Evolutionary conservation across 495 filamentous ascomycete genomes (phyloP).

Genomic region (Podospora fimiseda): DNA sequence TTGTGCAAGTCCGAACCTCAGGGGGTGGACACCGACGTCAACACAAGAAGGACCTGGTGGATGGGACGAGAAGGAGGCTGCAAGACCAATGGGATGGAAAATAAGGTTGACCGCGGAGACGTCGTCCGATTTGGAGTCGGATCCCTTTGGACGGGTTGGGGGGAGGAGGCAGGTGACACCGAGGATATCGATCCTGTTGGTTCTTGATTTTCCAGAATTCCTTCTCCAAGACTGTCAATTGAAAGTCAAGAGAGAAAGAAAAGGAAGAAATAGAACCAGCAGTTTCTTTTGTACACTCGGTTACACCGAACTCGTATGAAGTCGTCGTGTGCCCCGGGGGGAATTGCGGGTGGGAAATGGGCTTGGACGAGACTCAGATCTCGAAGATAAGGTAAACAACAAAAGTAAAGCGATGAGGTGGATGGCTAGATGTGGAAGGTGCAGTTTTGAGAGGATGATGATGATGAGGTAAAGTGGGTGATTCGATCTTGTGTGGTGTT

Average conservation of each 20-base stretch:
- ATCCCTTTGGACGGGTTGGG: background rate
- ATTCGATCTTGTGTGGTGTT: background rate
- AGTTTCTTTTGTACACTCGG: background rate
- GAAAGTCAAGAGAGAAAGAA: background rate
- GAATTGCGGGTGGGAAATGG: no score
- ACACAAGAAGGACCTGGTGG: background rate
- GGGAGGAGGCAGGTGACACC: slow-evolving; percentile 14
- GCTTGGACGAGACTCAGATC: background rate
- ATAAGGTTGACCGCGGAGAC: background rate
- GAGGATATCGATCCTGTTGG: background rate
- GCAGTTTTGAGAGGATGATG: background rate
- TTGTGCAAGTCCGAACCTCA: slow-evolving; percentile 6
- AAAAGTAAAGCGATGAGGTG: background rate
- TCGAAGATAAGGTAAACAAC: background rate
- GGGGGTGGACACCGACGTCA: slow-evolving; percentile 18
- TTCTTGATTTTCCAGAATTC: background rate
- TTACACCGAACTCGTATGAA: no score
- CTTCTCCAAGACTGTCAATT: background rate
- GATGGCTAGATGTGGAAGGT: background rate
- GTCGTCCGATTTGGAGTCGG: background rate
- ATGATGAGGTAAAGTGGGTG: background rate
- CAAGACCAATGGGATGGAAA: slow-evolving; percentile 13
- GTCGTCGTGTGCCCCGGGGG: no score
- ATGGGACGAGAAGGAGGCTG: background rate
- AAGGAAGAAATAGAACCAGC: background rate